Evolutionary conservation across 495 filamentous ascomycete genomes (phyloP), one percentile per base, ranked within the genome.

Genomic region (Aspergillus bridgeri): DNA sequence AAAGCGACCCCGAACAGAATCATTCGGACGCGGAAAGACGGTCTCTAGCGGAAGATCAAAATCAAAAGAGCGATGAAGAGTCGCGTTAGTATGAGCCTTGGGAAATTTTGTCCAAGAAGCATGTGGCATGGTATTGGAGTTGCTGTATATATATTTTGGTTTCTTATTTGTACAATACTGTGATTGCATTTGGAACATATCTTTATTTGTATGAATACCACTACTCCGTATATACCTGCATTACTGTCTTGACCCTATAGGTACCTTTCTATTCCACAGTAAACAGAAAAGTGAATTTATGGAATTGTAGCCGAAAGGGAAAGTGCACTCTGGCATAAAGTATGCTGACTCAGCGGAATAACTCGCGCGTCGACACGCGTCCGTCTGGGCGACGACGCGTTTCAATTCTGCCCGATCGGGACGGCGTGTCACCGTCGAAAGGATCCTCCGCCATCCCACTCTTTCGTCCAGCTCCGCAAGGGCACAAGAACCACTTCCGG

Each of bases 341-440:
- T 2, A 2, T 15, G 33, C 33, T 38, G 33, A 38, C 33, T 38
- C 33, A 38, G 33, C 33, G 17, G 33, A 9, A 38, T 15, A 38
- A 38, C 33, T 13, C 3, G 7, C 33, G 33, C 33, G 33, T 38
- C 33, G 13, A 38, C 33, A 38, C 33, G 33, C 33, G 33, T 38
- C 33, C 3, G 11, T 9, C 13, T 13, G 9, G 13, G 11, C 33
- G 33, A 38, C n/a, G 33, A 71, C 74, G 72, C 74, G 72, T 69
- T 64, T 50, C 65, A 76, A 76, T 76, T 69, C 59, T 75, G 60
- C 73, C 72, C 18, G 51, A 71, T 76, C 59, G 58, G 69, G 72
- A 63, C 44, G 54, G 48, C 70, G 69, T 57, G 60, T 62, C 56
- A 22, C 24, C 44, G 38, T 38, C 29, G 56, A 58, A 67, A 67